Evolutionary conservation across 768 basidiomycete genomes (phyloP), one percentile per base, ranked within the genome.

Genomic region (Grammothele lineata): DNA sequence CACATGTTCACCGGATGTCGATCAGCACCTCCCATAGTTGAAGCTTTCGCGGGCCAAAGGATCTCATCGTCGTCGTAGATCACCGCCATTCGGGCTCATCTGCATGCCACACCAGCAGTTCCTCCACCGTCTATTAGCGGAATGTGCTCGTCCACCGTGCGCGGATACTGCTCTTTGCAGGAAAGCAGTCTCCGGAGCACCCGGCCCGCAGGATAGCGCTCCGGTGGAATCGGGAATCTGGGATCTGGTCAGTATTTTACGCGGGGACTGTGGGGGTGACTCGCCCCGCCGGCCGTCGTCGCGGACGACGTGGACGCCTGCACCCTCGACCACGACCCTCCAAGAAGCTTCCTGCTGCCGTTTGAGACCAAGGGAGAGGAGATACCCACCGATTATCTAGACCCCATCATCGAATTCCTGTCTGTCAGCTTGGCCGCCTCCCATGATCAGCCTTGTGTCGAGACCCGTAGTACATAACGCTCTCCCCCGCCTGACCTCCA

Each of bases 391-490:
- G 33, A 43, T 43, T 34, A 45, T 33, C 38, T 47, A 18, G 49
- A 44, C 38, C 27, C 27, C 45, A 50, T 47, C 45, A 41, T 37
- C 42, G 33, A 34, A 8, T 45, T 21, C 21, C 21, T 18, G 23
- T 6, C 21, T 41, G 26, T 32, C 39, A 36, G 5, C 19, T 21
- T 35, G 35, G 47, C 45, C n/a, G n/a, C n/a, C 46, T 43, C 44
- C 32, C 44, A 54, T 49, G 51, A 52, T 52, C 50, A 43, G 30
- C 43, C 40, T 44, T 37, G 36, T 48, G 37, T 43, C 43, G 15
- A 38, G 40, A 42, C 53, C 47, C 40, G 39, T 44, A 30, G 37
- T 49, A 49, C 53, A 54, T 51, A 50, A 48, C 37, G 36, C 41
- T 19, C 44, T 50, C 42, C 17, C 11, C 42, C 47, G 45, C 45